Percentiles rank a stretch among this genome's conserved stretches.
phyloP scores from a whole-genome alignment of 805 yeast species.

The Alloascoidea africana region DNA sequence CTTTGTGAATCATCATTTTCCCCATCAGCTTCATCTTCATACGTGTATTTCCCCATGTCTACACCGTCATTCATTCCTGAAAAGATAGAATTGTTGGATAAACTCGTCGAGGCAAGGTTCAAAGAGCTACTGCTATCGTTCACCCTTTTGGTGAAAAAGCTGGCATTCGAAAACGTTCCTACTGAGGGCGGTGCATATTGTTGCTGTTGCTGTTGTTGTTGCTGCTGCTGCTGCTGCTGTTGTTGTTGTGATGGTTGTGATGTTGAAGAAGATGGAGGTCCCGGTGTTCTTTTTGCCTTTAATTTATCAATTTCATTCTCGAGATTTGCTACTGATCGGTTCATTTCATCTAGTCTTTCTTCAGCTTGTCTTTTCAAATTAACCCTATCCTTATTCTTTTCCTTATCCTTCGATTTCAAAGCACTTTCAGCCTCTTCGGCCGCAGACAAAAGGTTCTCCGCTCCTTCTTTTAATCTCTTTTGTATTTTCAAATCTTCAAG shows the following conservation, averaged over 20 bases:
- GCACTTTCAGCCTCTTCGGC: conserved; percentile 6
- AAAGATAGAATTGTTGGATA: not conserved
- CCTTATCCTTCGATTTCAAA: conserved; percentile 5
- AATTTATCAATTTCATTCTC: conserved; percentile 8
- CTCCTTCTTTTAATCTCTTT: conserved; percentile 20
- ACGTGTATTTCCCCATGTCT: too few relatives aligned
- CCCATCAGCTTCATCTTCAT: not conserved
- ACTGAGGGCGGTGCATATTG: conserved; percentile 1
- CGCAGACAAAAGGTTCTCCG: conserved; percentile 19
- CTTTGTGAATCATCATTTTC: conserved; percentile 5
- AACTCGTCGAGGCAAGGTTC: not conserved
- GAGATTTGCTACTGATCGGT: conserved; percentile 13
- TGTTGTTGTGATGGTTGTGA: conserved; percentile 3
- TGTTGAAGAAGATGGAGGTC: conserved; percentile 1
- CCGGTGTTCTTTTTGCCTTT: conserved; percentile 10
- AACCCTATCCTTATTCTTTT: conserved; percentile 8
- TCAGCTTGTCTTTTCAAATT: conserved; percentile 12
- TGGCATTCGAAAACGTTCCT: not conserved
- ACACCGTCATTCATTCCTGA: not conserved
- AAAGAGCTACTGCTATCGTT: not conserved
- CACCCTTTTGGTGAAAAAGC: not conserved
- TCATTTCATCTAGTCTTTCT: conserved; percentile 14
- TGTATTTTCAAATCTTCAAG: conserved; percentile 19
- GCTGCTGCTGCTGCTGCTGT: conserved; percentile 2
- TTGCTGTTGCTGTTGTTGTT: conserved; percentile 2